Base-by-base conservation (phyloP, 2,329 filamentous ascomycete species). In the Epichloe gansuensis region DNA sequence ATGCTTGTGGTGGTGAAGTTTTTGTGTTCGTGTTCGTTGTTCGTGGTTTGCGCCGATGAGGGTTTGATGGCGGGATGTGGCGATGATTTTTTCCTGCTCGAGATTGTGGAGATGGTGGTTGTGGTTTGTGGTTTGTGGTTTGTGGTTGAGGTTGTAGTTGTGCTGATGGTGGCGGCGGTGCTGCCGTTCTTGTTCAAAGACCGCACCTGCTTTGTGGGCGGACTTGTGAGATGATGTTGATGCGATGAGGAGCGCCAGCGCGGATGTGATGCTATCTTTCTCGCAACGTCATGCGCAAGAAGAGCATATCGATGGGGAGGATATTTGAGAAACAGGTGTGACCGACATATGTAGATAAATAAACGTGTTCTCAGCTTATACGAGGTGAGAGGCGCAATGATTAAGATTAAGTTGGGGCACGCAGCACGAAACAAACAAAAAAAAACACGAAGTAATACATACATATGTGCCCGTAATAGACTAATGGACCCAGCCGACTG, bases 1-100 rank as follows among this genome's bases (percentile, higher is more conserved):
- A 58, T 58, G 39, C 31, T 52, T 45, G 52, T 25, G 15, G 48
- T 37, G 31, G 35, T 17, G 31, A 43, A 15, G 13, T 28, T 12
- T 21, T 52, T 44, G 55, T 38, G 4, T 45, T 34, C 17, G 50
- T 28, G 28, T 37, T 42, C 13, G 11, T 49, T 7, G 37, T 46
- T 41, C 6, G 42, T 45, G 41, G 23, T 38, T 25, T 12, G 34
- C 39, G 39, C 39, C 17, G 39, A 41, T 41, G 38, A n/a, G 7
- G 39, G n/a, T 23, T 3, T 23, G 13, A 21, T 4, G 39, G 39
- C n/a, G n/a, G 9, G 13, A 17, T 42, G 39, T 12, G 41, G 15
- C 15, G 41, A 21, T 12, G 41, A 21, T 7, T 15, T 42, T 21
- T 21, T 21, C 8, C 17, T 21, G 23, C 21, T 44, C 17, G 42